Base-by-base conservation (phyloP, 2,329 filamentous ascomycete species). In the Pestalotiopsis fici region DNA sequence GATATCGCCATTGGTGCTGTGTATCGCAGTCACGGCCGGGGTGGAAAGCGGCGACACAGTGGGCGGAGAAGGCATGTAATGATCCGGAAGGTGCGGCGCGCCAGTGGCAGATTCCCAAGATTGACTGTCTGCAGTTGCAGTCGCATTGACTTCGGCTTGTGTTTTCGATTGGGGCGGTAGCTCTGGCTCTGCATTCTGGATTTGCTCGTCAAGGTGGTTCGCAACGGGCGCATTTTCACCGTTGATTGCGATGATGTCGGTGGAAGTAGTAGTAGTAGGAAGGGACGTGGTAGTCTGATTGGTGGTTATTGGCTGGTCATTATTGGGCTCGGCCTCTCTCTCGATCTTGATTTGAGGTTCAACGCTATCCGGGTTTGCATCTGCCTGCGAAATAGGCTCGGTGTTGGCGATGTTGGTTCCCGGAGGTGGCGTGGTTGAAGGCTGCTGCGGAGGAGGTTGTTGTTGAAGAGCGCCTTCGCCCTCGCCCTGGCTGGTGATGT, bases 1-100 rank as follows among this genome's bases (percentile, higher is more conserved):
- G 61, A 69, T 71, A 47, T 78, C 76, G 64, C 74, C 76, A 57
- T 75, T 66, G 47, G 75, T 77, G 59, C 75, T 65, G 61, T 76
- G 70, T 7, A 62, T 61, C 9, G 65, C 64, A 0, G 76, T 78
- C 23, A 74, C 75, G 6, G 76, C 76, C 1, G 76, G 76, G 13
- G 76, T 78, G n/a, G 76, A 78, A 27, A 78, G 69, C n/a, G 76
- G 76, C 21, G 75, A 77, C n/a, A 78, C 76, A 11, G 76, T 78
- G 9, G 76, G 76, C 4, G 76, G 76, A 54, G 76, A 78, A 3
- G 73, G 75, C 71, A 78, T 75, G 7, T 70, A 70, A 55, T 74
- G 54, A 43, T 72, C 71, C 25, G 59, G 59, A 23, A 57, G 18
- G 43, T 63, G 47, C 43, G 37, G 47, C 39, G 67, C 37, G 47